These are phyloP conservation scores for Solanum chmielewskii DNA, from an alignment of 257 asterid species.

Conservation along the genomic window DNA sequence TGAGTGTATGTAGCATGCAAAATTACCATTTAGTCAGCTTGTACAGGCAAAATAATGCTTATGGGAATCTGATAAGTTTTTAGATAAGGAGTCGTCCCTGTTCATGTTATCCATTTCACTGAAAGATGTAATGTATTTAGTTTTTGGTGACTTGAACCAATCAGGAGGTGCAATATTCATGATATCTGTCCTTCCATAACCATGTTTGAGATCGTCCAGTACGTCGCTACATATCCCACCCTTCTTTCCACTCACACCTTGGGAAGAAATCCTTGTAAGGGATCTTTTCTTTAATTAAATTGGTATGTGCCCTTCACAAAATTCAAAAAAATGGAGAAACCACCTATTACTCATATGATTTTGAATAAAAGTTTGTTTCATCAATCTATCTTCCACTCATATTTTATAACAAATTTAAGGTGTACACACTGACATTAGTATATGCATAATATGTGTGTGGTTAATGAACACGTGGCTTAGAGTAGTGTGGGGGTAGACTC, in stretches of 20 bases:
- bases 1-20: too few relatives aligned
- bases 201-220: background rate
- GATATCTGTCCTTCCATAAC: conserved; percentile 1
- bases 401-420: background rate
- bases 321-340: conserved; percentile 16
- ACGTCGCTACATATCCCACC: too few relatives aligned
- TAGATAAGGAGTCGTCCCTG: conserved; percentile 1
- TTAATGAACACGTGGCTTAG: too few relatives aligned
- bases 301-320: conserved; percentile 52
- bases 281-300: conserved; percentile 46
- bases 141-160: background rate
- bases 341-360: background rate
- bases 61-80: background rate
- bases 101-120: conserved; percentile 2
- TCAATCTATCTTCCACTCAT: background rate
- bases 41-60: background rate
- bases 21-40: too few relatives aligned
- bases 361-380: background rate
- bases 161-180: background rate
- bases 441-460: background rate
- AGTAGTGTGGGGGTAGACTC: too few relatives aligned
- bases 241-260: too few relatives aligned
- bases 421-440: background rate
- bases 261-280: conserved; percentile 32
- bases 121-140: conserved; percentile 1